Percentiles rank a stretch among this genome's conserved stretches.
Evolutionary conservation across 2,329 filamentous ascomycete species (phyloP).

Genomic region (Fusarium chuoi): DNA sequence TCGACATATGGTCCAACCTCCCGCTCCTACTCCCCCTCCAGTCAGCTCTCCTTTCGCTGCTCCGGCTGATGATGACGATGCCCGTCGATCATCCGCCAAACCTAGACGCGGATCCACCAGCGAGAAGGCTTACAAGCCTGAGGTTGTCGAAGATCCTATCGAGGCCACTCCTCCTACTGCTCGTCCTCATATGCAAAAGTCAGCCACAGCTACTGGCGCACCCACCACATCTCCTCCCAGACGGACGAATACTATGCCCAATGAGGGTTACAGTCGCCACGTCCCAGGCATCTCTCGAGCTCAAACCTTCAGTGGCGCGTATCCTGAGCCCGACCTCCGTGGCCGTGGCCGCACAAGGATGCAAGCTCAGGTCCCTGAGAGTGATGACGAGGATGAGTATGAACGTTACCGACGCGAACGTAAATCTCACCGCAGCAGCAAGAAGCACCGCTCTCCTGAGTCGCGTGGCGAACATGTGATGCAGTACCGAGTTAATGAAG

Average conservation of each 20-base stretch:
- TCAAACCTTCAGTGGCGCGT: slow-evolving; percentile 48
- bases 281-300: slow-evolving; percentile 46
- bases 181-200: slow-evolving; percentile 44
- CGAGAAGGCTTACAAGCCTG: slow-evolving; percentile 49
- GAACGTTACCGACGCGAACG: slow-evolving; percentile 46
- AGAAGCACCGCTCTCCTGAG: slow-evolving; percentile 50
- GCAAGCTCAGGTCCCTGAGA: slow-evolving; percentile 50
- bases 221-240: slow-evolving; percentile 49
- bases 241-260: slow-evolving; percentile 51
- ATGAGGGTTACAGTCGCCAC: slow-evolving; percentile 45
- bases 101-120: slow-evolving; percentile 49
- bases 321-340: slow-evolving; percentile 45
- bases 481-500: slow-evolving; percentile 46
- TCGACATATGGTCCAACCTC: slow-evolving; percentile 41
- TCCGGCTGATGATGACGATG: slow-evolving; percentile 49
- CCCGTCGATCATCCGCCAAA: slow-evolving; percentile 48
- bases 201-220: slow-evolving; percentile 40
- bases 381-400: slow-evolving; percentile 50
- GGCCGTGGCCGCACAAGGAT: slow-evolving; percentile 52
- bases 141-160: slow-evolving; percentile 48
- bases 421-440: slow-evolving; percentile 51
- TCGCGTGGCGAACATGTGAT: slow-evolving; percentile 39
- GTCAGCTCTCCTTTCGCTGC: slow-evolving; percentile 43
- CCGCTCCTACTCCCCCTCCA: slow-evolving; percentile 52
- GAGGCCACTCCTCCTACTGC: slow-evolving; percentile 46